phyloP scores from a whole-genome alignment of 2,329 filamentous ascomycete species.

The Phialophora macrospora region DNA sequence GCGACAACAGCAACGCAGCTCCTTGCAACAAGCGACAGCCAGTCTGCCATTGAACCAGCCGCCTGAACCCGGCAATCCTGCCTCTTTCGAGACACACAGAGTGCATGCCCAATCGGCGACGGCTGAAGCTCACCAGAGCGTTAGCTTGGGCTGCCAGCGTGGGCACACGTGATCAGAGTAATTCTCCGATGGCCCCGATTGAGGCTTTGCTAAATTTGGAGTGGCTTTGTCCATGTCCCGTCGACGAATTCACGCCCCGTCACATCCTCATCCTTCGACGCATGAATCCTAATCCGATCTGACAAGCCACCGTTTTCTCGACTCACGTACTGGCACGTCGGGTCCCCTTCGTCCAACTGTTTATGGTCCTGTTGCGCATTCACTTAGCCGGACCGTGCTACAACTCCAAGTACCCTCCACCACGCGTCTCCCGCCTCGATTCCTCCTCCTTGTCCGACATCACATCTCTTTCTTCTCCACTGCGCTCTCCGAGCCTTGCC shows the following conservation, averaged over 20 bases:
- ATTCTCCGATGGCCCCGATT: slow-evolving; percentile 14
- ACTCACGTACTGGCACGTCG: slow-evolving; percentile 6
- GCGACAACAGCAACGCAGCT: not conserved
- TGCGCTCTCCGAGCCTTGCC: slow-evolving; percentile 17
- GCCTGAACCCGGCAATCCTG: not conserved
- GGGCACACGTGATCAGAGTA: slow-evolving; percentile 3
- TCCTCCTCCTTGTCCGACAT: slow-evolving; percentile 16
- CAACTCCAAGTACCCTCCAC: slow-evolving; percentile 10
- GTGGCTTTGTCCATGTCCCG: slow-evolving; percentile 17
- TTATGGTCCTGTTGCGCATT: slow-evolving; percentile 20
- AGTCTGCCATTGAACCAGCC: not conserved
- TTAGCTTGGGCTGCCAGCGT: not conserved
- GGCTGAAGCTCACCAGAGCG: not conserved
- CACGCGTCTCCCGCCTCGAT: slow-evolving; percentile 25
- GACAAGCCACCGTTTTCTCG: slow-evolving; percentile 28
- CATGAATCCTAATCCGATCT: slow-evolving; percentile 19
- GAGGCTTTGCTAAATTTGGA: slow-evolving; percentile 23
- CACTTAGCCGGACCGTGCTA: slow-evolving; percentile 23
- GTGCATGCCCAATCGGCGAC: not conserved
- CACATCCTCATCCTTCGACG: slow-evolving; percentile 22
- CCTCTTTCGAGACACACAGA: not conserved
- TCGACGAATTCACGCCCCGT: slow-evolving; percentile 19
- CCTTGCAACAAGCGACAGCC: not conserved
- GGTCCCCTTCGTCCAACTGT: slow-evolving; percentile 20
- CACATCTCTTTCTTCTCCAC: slow-evolving; percentile 6